Evolutionary conservation across 2,329 filamentous ascomycete genomes (phyloP), one percentile per base, ranked within the genome.

Genomic region (Trichoderma semiorbis): DNA sequence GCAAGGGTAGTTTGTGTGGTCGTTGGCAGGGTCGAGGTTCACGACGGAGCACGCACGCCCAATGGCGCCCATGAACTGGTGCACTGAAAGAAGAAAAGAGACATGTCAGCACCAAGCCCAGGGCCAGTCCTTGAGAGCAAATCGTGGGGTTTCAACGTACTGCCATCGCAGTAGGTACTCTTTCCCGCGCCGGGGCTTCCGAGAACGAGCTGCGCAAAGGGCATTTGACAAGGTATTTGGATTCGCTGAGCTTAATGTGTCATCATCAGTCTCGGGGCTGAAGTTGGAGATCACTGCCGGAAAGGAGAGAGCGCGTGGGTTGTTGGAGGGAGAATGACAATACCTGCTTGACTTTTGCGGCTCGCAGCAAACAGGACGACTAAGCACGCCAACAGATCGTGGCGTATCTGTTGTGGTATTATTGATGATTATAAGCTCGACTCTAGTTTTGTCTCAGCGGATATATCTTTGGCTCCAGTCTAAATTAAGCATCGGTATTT

Each of bases 101-200:
- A 34, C 34, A 62, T 60, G 43, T 70, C 12, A 60, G 30, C 12
- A 24, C 16, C 57, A 16, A 26, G 21, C 30, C 30, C 6, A 14
- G 8, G 1, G 21, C 12, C 8, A 67, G 21, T 34, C 14, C 6
- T 43, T 1, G 39, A 28, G 18, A 69, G 18, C 7, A 28, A 53
- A 30, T 3, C 24, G 3, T 7, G 24, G 63, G 30, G 12, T 55
- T 34, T 55, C 11, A 43, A 78, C 89, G 81, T 81, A 91, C 90
- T 97, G 79, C 96, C 96, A 90, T 98, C 94, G 85, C 95, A 98
- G 81, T 97, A 98, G 8, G 96, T 99, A 75, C 94, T 98, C 84
- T 99, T 99, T 73, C 96, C 96, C 34, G 94, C 91, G 78, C 96
- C 96, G 7, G 96, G 96, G 75, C 95, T 95, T n/a, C 96, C 96